These are phyloP conservation scores for Aspergillus affinis DNA, from an alignment of 495 filamentous ascomycete genomes.

Conservation along the genomic window DNA sequence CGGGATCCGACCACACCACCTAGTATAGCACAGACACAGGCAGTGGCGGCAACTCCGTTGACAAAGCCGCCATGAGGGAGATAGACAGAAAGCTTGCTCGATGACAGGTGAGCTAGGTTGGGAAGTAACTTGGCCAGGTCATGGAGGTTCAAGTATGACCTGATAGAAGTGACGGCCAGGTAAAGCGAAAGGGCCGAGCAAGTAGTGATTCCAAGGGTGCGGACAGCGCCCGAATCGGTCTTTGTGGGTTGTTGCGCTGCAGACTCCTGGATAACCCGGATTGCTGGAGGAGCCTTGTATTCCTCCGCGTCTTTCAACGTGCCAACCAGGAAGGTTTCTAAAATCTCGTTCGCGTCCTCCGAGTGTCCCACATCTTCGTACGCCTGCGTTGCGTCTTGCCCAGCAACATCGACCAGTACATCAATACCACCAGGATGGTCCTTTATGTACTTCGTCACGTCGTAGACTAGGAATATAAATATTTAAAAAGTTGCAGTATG, in stretches of 20 bases:
- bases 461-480: constrained; percentile 38
- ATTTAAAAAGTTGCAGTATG: neutral
- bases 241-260: constrained; percentile 11
- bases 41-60: constrained; percentile 38
- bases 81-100: constrained; percentile 15
- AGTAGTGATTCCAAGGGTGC: constrained; percentile 1
- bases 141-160: neutral
- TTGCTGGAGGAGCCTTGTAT: constrained; percentile 24
- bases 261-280: constrained; percentile 28
- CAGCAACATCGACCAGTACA: constrained; percentile 48
- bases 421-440: constrained; percentile 57
- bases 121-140: constrained; percentile 8
- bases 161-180: neutral
- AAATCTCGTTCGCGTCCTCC: constrained; percentile 10
- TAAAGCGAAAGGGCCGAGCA: constrained; percentile 5
- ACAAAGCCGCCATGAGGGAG: constrained; percentile 29
- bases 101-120: no score
- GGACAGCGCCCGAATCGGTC: neutral
- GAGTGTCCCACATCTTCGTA: constrained; percentile 56
- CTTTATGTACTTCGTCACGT: constrained; percentile 49
- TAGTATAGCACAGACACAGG: constrained; percentile 24
- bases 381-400: constrained; percentile 49
- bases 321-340: constrained; percentile 22
- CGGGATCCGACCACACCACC: constrained; percentile 25
- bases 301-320: constrained; percentile 31